Evolutionary conservation across 1,139 yeast species (phyloP).

Genomic region (Protomyces gravidus): DNA sequence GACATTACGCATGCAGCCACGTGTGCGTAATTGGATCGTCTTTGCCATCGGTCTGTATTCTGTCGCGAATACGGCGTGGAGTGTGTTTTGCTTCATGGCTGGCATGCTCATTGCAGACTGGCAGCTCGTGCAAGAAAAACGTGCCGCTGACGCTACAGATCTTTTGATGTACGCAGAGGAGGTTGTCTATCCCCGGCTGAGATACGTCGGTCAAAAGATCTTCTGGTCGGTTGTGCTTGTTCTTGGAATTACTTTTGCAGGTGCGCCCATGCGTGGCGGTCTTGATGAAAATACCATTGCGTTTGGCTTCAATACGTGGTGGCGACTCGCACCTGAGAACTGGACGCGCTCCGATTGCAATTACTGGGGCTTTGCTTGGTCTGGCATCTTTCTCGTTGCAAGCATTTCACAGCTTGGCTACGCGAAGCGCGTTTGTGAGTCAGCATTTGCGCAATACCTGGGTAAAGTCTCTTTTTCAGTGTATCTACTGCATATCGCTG

Average conservation of each 20-base stretch:
- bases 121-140: background rate
- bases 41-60: background rate
- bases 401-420: background rate
- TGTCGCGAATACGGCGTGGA: background rate
- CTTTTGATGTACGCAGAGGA: too few species aligned
- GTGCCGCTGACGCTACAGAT: background rate
- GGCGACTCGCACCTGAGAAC: slow-evolving; percentile 7
- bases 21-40: background rate
- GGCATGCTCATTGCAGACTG: slow-evolving; percentile 14
- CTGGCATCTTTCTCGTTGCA: slow-evolving; percentile 1
- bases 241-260: slow-evolving; percentile 10
- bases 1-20: background rate
- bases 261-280: slow-evolving; percentile 5
- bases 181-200: background rate
- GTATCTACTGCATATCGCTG: slow-evolving; percentile 6
- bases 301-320: slow-evolving; percentile 1
- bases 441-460: background rate
- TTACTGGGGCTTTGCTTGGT: slow-evolving; percentile 7
- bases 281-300: background rate
- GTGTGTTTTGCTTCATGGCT: slow-evolving; percentile 9
- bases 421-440: background rate
- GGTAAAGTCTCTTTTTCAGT: slow-evolving; percentile 14
- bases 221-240: background rate
- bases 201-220: background rate
- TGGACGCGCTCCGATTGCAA: background rate